Evolutionary conservation across 257 asterid species (phyloP), one percentile per base, ranked within the genome.

Genomic region (Capsicum chinense): DNA sequence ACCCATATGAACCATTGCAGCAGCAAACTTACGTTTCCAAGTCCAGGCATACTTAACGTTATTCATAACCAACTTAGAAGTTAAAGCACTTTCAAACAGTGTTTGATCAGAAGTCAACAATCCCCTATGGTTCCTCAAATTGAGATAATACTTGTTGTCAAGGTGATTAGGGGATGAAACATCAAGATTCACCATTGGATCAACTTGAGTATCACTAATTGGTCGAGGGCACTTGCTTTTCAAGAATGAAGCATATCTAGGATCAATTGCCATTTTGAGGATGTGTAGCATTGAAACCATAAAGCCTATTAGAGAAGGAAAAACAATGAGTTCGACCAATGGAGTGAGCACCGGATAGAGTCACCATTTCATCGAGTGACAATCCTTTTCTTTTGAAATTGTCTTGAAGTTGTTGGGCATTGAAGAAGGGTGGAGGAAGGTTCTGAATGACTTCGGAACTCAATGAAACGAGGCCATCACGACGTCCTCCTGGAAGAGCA

Each of bases 1-100:
- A 9, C 94, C 93, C 90, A 91, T 82, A 5, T 68, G 85, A 84
- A 88, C 86, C 88, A 89, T 92, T 7, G 95, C 92, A n/a, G 81
- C 82, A 14, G 83, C 92, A 68, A 91, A 91, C 78, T 91, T 86
- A 17, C 78, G 86, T 35, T 59, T 82, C 87, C 90, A 84, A 16
- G 78, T 87, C 5, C 82, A 42, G 17, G 78, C 84, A 26, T 79
- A 82, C 26, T 82, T 83, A n/a, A 52, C 86, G 50, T 89, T 89
- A 59, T 84, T 47, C 82, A 79, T 62, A 47, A 90, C 90, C 47
- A 87, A 19, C 15, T 88, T 88, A 33, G 64, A 82, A 3, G 92
- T 90, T 60, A 85, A 47, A 2, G 87, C 67, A 56, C 88, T 87
- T 26, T 86, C 87, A 37, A 83, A 86, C 82, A 89, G 42, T 2